phyloP scores from a whole-genome alignment of 2,329 filamentous ascomycete species.

The Tricladium varicosporioides region DNA sequence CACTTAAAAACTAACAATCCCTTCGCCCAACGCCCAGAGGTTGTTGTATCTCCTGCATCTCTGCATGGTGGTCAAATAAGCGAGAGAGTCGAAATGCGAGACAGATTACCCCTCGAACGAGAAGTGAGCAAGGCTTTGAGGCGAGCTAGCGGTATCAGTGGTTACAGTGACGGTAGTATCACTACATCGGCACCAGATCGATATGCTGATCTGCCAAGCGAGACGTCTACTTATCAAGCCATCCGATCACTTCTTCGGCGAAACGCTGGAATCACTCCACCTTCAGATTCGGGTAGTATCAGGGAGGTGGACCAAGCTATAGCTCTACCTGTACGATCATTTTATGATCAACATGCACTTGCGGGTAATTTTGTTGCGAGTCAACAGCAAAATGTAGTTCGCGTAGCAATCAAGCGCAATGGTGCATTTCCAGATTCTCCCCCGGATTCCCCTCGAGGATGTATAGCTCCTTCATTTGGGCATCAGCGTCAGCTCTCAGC shows the following conservation, averaged over 20 bases:
- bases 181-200: constrained; percentile 18
- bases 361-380: constrained; percentile 21
- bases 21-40: constrained; percentile 6
- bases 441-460: constrained; percentile 17
- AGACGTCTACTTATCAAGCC: constrained; percentile 10
- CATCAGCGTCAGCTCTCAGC: background rate
- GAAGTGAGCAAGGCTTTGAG: constrained; percentile 32
- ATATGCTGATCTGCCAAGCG: constrained; percentile 7
- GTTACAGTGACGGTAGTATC: constrained; percentile 25
- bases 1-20: constrained; percentile 9
- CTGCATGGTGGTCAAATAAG: constrained; percentile 5
- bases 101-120: constrained; percentile 26
- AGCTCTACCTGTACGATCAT: constrained; percentile 14
- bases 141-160: constrained; percentile 27
- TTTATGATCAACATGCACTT: constrained; percentile 27
- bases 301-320: constrained; percentile 6
- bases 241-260: constrained; percentile 13
- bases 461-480: background rate
- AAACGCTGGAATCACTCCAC: constrained; percentile 12
- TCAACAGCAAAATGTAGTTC: constrained; percentile 21
- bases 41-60: constrained; percentile 14
- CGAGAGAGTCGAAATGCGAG: constrained; percentile 2
- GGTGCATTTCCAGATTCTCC: constrained; percentile 17
- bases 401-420: constrained; percentile 24
- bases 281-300: constrained; percentile 8